Evolutionary conservation across 768 basidiomycete genomes (phyloP), one percentile per base, ranked within the genome.

Genomic region (Mycena pura): DNA sequence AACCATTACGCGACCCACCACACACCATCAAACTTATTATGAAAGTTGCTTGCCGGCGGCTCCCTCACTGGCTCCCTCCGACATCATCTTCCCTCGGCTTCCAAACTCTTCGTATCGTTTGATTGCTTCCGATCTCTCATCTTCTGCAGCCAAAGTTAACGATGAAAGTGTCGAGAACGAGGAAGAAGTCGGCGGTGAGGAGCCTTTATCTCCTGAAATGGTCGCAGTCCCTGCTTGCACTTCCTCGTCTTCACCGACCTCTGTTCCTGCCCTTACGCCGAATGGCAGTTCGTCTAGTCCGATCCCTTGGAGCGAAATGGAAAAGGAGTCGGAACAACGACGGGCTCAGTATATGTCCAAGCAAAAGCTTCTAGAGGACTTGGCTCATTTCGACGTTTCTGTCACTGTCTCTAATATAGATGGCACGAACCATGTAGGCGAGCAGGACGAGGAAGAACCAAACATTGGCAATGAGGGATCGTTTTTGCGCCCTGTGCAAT

Each of bases 21-120:
- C 82, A 19, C 87, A 90, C 60, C 89, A 90, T 63, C 91, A 92
- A 66, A 85, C 90, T 0, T 92, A 92, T 70, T 91, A 90, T 69
- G 84, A 86, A 49, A 84, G 80, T 36, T 87, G 86, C 58, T 58
- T 83, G 41, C 69, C 77, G 11, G 78, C 80, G 58, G 77, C 79
- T 15, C 82, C 83, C 51, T 68, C 69, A 11, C 76, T 70, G 19
- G 49, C 81, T 5, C 81, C 87, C 6, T 80, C 86, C 8, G 90
- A 90, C 29, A 79, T 90, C 28, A 85, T 92, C 31, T 92, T 92
- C 72, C 91, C 91, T 48, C 88, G 89, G 1, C 74, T 92, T 3
- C 91, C 90, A 15, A 62, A 59, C 13, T 76, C 86, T 6, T 76
- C 79, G 3, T 79, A 80, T 17, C 76, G 76, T 28, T 78, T 65